Evolutionary conservation across 1,284 basidiomycete species (phyloP), one percentile per base, ranked within the genome.

Genomic region (Coniferiporia sulphurascens): DNA sequence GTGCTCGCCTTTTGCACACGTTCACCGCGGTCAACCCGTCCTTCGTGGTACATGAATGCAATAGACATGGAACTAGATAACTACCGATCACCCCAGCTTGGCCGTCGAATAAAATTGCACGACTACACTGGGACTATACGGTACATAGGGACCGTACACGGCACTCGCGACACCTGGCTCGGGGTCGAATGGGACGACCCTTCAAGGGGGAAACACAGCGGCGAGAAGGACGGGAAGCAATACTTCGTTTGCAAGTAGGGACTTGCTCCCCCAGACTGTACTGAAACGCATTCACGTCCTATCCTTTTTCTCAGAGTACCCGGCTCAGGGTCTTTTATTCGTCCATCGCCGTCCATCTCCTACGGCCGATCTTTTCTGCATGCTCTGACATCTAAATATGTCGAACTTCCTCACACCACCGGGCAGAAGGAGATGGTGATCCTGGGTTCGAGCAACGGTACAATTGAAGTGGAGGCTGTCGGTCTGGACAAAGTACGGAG

Each of bases 121-220:
- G 81, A 77, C 21, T 69, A 82, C 65, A 65, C 79, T 52, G 90
- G 85, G 3, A 93, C 92, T 0, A 72, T 96, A 61, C 83, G 76
- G 71, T 95, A 84, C 68, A 71, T 81, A 5, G 93, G 93, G 2
- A 65, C 72, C 1, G 85, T 96, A 13, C 75, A 83, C 13, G 81
- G 81, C 17, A 84, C 89, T 0, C 69, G 73, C 7, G 91, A 89
- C 9, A 66, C 73, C 13, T 99, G 96, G 95, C 80, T 95, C 4
- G 96, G 96, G 12, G 82, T 98, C 54, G 95, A 98, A 75, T 99
- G 95, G 92, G 96, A 99, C 68, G 86, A 94, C 68, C 79, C 87
- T 4, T 62, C 70, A 1, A 81, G 91, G 55, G 95, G 95, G 27
- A 96, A 91, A 72, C 95, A 98, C 70, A 84, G 88, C 65, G 96